A percentile compares a stretch with the other conserved stretches of the same genome.
Conservation (phyloP, 768 basidiomycete species). For the Omphalotus guepiniiformis region DNA sequence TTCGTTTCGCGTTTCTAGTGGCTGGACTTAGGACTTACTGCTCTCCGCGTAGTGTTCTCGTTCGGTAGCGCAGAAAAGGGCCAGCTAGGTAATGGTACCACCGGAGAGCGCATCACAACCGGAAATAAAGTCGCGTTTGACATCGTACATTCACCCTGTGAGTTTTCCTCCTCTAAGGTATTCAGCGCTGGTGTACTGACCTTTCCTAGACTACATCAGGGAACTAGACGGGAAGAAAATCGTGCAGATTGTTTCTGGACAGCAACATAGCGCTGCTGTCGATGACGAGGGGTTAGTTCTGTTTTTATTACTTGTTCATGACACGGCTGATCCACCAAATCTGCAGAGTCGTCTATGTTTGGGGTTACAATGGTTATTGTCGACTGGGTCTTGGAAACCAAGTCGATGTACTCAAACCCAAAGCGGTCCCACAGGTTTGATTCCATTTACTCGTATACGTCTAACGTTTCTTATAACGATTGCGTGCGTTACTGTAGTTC, state of each 20-base stretch:
- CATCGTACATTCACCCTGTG: conserved; percentile 62
- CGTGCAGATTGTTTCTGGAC: conserved; percentile 77
- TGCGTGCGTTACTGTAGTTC: conserved; percentile 50
- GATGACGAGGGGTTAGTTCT: conserved; percentile 64
- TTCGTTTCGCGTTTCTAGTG: neutral
- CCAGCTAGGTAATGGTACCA: conserved; percentile 88
- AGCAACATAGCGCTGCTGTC: conserved; percentile 82
- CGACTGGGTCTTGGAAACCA: conserved; percentile 87
- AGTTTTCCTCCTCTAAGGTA: neutral
- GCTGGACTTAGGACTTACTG: neutral
- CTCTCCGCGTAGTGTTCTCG: conserved; percentile 57
- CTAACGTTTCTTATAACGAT: too few species aligned
- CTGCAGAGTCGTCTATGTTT: conserved; percentile 3
- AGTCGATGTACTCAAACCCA: conserved; percentile 75
- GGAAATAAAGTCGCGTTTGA: conserved; percentile 85
- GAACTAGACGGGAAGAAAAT: conserved; percentile 77
- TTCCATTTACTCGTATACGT: neutral
- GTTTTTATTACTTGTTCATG: neutral
- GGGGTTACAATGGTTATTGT: conserved; percentile 91
- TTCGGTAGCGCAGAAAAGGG: conserved; percentile 93
- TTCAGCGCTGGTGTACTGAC: neutral
- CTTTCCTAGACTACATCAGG: conserved; percentile 27
- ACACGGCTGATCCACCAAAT: neutral
- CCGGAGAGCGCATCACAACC: conserved; percentile 86
- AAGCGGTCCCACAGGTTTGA: conserved; percentile 72